These are phyloP conservation scores for Calvatia gigantea DNA, from an alignment of 768 basidiomycete genomes.

Conservation along the genomic window DNA sequence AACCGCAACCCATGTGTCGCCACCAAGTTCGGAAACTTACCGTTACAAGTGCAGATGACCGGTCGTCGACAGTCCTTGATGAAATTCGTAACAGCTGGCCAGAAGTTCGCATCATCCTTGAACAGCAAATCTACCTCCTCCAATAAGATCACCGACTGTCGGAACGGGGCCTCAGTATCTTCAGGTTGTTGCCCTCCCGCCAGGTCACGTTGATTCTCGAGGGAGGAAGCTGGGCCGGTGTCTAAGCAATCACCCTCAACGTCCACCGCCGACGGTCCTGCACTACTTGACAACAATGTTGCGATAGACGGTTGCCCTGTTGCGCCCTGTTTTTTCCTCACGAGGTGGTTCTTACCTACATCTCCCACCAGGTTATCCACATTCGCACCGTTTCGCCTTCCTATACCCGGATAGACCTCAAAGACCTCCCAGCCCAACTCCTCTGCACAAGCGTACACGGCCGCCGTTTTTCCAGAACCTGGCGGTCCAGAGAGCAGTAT, in stretches of 20 bases:
- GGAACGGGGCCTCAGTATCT: constrained; percentile 30
- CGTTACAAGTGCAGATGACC: constrained; percentile 93
- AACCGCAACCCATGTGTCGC: constrained; percentile 4
- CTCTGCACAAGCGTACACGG: constrained; percentile 89
- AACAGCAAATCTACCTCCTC: constrained; percentile 97
- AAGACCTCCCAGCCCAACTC: constrained; percentile 97
- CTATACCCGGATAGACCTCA: constrained; percentile 94
- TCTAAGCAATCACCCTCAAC: not conserved
- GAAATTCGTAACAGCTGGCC: constrained; percentile 76
- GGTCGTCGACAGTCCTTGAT: constrained; percentile 84
- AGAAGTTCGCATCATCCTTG: constrained; percentile 82
- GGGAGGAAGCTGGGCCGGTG: not conserved
- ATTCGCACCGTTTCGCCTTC: constrained; percentile 78
- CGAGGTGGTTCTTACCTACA: constrained; percentile 89
- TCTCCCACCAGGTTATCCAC: constrained; percentile 84
- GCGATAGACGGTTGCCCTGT: constrained; percentile 7
- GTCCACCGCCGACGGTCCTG: not conserved
- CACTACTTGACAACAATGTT: not conserved
- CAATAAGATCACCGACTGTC: constrained; percentile 86
- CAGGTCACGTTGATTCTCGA: not conserved
- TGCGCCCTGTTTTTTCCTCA: constrained; percentile 30
- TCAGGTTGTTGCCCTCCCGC: constrained; percentile 12
- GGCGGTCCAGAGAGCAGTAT: constrained; percentile 81
- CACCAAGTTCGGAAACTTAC: constrained; percentile 40
- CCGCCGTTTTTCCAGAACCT: constrained; percentile 88